phyloP scores from a whole-genome alignment of 148 eudicot genomes.

The Limonium bicolor region DNA sequence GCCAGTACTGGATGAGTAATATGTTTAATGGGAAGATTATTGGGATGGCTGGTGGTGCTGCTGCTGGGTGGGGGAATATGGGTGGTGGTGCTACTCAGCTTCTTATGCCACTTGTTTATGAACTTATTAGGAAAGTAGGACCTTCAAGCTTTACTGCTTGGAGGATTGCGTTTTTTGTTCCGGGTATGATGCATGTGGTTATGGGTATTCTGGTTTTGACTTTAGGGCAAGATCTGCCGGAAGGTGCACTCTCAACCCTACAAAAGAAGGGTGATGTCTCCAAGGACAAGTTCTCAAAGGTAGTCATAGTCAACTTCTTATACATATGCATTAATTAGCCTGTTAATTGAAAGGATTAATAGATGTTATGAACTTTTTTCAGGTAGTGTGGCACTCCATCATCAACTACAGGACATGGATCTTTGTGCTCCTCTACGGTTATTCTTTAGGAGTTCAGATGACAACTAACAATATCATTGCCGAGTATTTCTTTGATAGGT shows the following conservation, averaged over 20 bases:
- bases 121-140: conserved; percentile 13
- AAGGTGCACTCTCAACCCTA: conserved; percentile 27
- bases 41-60: conserved; percentile 35
- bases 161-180: conserved; percentile 47
- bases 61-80: conserved; percentile 57
- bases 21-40: conserved; percentile 36
- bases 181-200: conserved; percentile 24
- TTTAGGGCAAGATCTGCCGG: conserved; percentile 50
- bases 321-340: no score
- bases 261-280: conserved; percentile 25
- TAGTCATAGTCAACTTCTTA: no score
- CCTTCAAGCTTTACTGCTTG: conserved; percentile 29
- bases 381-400: neutral
- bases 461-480: neutral
- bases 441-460: neutral
- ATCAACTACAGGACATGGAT: conserved; percentile 33
- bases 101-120: conserved; percentile 34
- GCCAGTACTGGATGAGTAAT: conserved; percentile 45
- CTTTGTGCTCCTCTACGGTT: neutral
- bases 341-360: no score
- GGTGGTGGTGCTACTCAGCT: conserved; percentile 50
- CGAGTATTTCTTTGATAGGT: neutral
- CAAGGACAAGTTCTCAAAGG: conserved; percentile 27
- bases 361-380: no score
- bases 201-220: conserved; percentile 30